Base-by-base conservation (phyloP, 495 filamentous ascomycete genomes). In the Geopyxis carbonaria region DNA sequence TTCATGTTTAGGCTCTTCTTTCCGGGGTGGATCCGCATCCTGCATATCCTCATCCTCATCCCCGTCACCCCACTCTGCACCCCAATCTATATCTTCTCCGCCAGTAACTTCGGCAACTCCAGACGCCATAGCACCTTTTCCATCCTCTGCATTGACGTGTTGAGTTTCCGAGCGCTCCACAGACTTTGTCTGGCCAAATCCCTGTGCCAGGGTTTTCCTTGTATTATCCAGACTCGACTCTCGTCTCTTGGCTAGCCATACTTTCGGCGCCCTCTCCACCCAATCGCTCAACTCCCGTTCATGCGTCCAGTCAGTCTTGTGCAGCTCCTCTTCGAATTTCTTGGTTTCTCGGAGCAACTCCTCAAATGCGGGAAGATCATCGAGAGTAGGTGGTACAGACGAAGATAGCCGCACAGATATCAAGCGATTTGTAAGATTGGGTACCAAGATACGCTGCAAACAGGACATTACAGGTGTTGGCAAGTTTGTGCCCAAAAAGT, bases 81-180 rank as follows among this genome's bases (percentile, higher is more conserved):
- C 75, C 86, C 84, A 93, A 21, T 80, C 82, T 41, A 74, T 16
- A 8, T 34, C 31, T 13, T 36, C 30, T 22, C 31, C 30, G 15
- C 32, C 40, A 27, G 11, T 18, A 22, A 28, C 21, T 18, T 36
- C 40, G 10, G n/a, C 31, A 15, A 43, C 22, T 27, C 32, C 40
- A 11, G 40, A 14, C 1, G 19, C 40, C 31, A 35, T 22, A 2
- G 30, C 40, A 19, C 23, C 31, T 18, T 73, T 56, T 15, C 63
- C 71, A 49, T 92, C 82, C 1, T 69, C 66, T 44, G 63, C 67
- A 2, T 73, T 71, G 1, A 95, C 62, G 43, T 75, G 69, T 49
- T 84, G 75, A 18, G 80, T 93, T 57, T 97, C 91, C 0, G 87
- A 64, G 38, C 79, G 71, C 52, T 94, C 84, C 2, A 87, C 84